A percentile compares a stretch with the other conserved stretches of the same genome.
Conservation (phyloP, 2,329 filamentous ascomycete species). For the Acrocalymma vagum region DNA sequence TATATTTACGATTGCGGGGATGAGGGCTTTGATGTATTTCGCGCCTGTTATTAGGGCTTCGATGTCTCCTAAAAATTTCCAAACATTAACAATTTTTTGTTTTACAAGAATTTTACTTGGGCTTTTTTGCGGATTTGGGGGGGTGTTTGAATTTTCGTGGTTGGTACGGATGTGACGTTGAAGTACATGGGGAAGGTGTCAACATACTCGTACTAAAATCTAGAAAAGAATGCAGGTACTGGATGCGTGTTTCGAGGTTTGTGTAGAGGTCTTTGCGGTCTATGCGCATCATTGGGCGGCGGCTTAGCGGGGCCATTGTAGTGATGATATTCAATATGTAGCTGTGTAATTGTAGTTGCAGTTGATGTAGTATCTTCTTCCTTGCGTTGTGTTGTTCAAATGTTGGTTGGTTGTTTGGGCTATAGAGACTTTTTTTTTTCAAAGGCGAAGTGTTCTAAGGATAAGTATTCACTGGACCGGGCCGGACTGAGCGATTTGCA, state of each 20-base stretch:
- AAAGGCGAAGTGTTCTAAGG: no score
- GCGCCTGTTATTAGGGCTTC: constrained; percentile 73
- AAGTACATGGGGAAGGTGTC: background rate
- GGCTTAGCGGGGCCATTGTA: constrained; percentile 34
- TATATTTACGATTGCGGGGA: constrained; percentile 83
- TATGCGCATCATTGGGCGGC: constrained; percentile 64
- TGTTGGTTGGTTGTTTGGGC: no score
- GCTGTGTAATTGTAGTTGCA: no score
- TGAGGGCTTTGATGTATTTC: constrained; percentile 83
- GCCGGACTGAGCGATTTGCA: no score
- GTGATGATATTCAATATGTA: background rate
- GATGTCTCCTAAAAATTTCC: constrained; percentile 67
- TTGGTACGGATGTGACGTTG: constrained; percentile 1
- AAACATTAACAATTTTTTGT: no score
- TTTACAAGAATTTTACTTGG: constrained; percentile 12
- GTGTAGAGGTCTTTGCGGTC: constrained; percentile 77
- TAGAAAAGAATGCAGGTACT: constrained; percentile 78
- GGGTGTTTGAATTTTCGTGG: background rate
- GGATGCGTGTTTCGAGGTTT: constrained; percentile 72
- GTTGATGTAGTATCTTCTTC: no score
- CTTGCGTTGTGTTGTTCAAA: no score
- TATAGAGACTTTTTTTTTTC: no score
- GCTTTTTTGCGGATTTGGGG: no score
- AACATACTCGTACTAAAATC: constrained; percentile 75
- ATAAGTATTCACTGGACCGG: no score